These are phyloP conservation scores for Macrophomina phaseolina DNA, from an alignment of 2,329 filamentous ascomycete genomes.

Conservation along the genomic window DNA sequence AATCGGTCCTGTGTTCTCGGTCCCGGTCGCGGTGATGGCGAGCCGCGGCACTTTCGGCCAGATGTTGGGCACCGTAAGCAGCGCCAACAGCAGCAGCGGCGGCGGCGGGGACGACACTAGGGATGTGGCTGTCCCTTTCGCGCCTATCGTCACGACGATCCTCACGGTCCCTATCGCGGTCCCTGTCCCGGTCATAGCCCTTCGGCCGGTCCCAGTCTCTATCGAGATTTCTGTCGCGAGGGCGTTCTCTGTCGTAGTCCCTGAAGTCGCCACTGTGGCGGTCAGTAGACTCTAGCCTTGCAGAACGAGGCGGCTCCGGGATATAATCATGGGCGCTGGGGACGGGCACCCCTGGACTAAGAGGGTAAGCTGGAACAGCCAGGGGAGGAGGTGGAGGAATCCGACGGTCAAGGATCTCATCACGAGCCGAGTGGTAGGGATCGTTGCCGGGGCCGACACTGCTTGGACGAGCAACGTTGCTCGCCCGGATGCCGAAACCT, in stretches of 20 bases:
- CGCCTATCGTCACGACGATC: slow-evolving; percentile 39
- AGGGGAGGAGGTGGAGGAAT: slow-evolving; percentile 29
- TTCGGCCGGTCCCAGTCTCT: slow-evolving; percentile 28
- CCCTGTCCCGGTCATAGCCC: slow-evolving; percentile 28
- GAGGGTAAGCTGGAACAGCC: slow-evolving; percentile 9
- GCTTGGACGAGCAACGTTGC: slow-evolving; percentile 13
- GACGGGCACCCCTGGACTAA: neutral
- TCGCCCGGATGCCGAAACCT: slow-evolving; percentile 54
- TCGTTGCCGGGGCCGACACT: slow-evolving; percentile 24
- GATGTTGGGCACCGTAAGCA: slow-evolving; percentile 28
- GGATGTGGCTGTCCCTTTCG: slow-evolving; percentile 28
- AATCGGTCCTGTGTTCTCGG: slow-evolving; percentile 5
- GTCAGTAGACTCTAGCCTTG: slow-evolving; percentile 29
- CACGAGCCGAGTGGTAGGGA: slow-evolving; percentile 33
- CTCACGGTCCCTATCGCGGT: slow-evolving; percentile 31
- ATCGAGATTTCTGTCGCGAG: slow-evolving; percentile 29
- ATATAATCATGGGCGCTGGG: slow-evolving; percentile 24
- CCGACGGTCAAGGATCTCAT: slow-evolving; percentile 49
- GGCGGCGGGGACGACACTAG: slow-evolving; percentile 29
- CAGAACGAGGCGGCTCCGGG: slow-evolving; percentile 30
- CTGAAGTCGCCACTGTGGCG: slow-evolving; percentile 26
- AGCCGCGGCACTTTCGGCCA: slow-evolving; percentile 30
- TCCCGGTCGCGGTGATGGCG: slow-evolving; percentile 19
- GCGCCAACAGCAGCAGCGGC: slow-evolving; percentile 37
- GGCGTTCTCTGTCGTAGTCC: slow-evolving; percentile 27